Evolutionary conservation across 106 monocot genomes (phyloP).

Genomic region (Vanilla planifolia): DNA sequence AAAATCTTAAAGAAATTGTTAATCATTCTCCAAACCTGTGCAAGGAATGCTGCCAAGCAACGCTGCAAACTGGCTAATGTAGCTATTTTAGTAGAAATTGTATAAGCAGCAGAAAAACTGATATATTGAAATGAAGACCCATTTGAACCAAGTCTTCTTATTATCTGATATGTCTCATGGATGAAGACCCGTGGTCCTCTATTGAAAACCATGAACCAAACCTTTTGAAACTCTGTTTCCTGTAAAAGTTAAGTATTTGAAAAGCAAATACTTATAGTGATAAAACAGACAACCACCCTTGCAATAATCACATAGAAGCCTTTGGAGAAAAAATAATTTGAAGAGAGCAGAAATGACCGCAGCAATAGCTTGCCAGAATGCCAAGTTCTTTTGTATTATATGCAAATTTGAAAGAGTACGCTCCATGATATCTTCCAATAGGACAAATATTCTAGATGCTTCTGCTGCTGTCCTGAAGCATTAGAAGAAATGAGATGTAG

Average conservation of each 20-base stretch:
- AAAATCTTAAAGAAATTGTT: background rate
- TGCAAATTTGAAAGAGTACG: constrained; percentile 55
- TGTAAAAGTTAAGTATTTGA: constrained; percentile 16
- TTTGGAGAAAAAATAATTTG: background rate
- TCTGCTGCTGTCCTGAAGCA: constrained; percentile 34
- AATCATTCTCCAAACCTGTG: constrained; percentile 37
- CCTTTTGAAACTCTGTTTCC: constrained; percentile 67
- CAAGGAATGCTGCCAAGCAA: constrained; percentile 61
- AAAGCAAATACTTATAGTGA: background rate
- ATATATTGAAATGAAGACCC: constrained; percentile 48
- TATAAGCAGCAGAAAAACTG: constrained; percentile 51
- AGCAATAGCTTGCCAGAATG: constrained; percentile 75
- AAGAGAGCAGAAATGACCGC: constrained; percentile 40
- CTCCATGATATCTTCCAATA: constrained; percentile 70
- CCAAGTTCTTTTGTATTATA: constrained; percentile 62
- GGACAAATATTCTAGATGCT: constrained; percentile 28
- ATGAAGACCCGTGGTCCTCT: constrained; percentile 80
- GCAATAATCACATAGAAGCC: background rate
- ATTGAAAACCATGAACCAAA: constrained; percentile 88
- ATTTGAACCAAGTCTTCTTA: constrained; percentile 33
- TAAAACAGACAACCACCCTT: background rate
- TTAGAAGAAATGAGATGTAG: no score
- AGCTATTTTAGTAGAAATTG: constrained; percentile 54
- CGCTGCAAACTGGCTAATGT: constrained; percentile 53
- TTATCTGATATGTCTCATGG: constrained; percentile 37